Evolutionary conservation across 129 eudicot species (phyloP).

Genomic region (Flaveria bidentis): DNA sequence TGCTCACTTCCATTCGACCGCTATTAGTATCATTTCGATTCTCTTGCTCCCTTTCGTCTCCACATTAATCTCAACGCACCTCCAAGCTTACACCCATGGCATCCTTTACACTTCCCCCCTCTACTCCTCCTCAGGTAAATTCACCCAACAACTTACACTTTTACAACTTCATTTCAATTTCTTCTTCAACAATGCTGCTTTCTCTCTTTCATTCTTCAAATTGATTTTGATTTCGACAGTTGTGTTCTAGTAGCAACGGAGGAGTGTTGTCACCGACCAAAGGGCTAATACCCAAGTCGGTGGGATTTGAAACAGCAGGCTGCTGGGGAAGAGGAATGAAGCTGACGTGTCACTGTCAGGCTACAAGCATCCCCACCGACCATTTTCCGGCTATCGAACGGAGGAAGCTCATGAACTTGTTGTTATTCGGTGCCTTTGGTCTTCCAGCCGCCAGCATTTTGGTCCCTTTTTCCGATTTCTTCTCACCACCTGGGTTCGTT

Average conservation of each 20-base stretch:
- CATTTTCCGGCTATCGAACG: constrained; percentile 62
- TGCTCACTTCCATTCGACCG: too few species aligned
- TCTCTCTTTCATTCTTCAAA: background rate
- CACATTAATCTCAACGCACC: too few species aligned
- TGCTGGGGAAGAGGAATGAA: constrained; percentile 45
- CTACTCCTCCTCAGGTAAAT: too few species aligned
- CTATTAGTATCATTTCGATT: too few species aligned
- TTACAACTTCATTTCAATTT: background rate
- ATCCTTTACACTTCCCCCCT: too few species aligned
- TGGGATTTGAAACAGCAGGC: constrained; percentile 23
- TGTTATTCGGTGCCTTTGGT: constrained; percentile 72
- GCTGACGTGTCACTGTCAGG: constrained; percentile 47
- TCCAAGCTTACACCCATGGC: too few species aligned
- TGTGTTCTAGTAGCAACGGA: constrained; percentile 55
- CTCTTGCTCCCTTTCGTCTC: too few species aligned
- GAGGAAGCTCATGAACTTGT: constrained; percentile 69
- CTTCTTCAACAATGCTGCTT: background rate
- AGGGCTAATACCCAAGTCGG: constrained; percentile 30
- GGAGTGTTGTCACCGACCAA: constrained; percentile 40
- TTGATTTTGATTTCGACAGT: constrained; percentile 34
- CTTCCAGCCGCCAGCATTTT: constrained; percentile 70
- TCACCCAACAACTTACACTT: background rate
- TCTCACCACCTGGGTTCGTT: constrained; percentile 58
- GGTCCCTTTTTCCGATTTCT: constrained; percentile 52
- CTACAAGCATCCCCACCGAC: constrained; percentile 60